Percentiles rank a stretch among this genome's conserved stretches.
Conservation (phyloP, 345 rosid species). For the Geranium brycei region DNA sequence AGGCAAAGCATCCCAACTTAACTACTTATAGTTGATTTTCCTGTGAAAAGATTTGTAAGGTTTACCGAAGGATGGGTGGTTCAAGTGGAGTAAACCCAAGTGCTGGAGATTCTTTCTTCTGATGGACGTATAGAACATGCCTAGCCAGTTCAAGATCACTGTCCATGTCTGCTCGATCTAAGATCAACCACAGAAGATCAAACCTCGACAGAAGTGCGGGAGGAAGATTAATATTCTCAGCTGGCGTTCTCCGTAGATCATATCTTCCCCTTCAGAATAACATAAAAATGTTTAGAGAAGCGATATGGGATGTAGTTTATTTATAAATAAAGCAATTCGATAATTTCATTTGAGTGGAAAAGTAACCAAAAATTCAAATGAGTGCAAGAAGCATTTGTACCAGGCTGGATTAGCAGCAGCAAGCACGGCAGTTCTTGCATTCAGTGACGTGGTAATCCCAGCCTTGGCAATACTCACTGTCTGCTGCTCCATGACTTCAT, state of each 20-base stretch:
- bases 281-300: constrained; percentile 4
- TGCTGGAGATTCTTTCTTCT: constrained; percentile 76
- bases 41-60: not conserved
- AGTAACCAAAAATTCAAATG: not conserved
- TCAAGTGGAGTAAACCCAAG: constrained; percentile 88
- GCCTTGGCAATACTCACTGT: constrained; percentile 99
- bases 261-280: constrained; percentile 74
- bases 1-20: not conserved
- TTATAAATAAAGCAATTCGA: not conserved
- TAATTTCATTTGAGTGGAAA: not conserved
- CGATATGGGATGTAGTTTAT: not conserved
- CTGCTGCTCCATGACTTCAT: constrained; percentile 99
- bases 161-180: constrained; percentile 96
- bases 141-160: constrained; percentile 89
- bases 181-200: constrained; percentile 89
- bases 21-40: not conserved
- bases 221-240: constrained; percentile 92
- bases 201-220: constrained; percentile 92
- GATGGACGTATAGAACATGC: constrained; percentile 89
- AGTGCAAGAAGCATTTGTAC: constrained; percentile 22
- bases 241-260: constrained; percentile 87
- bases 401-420: constrained; percentile 99
- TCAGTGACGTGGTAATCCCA: constrained; percentile 90
- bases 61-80: constrained; percentile 74
- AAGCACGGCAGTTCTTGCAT: constrained; percentile 95